Evolutionary conservation across 2,329 filamentous ascomycete genomes (phyloP).

Genomic region (Aureobasidium sp.): DNA sequence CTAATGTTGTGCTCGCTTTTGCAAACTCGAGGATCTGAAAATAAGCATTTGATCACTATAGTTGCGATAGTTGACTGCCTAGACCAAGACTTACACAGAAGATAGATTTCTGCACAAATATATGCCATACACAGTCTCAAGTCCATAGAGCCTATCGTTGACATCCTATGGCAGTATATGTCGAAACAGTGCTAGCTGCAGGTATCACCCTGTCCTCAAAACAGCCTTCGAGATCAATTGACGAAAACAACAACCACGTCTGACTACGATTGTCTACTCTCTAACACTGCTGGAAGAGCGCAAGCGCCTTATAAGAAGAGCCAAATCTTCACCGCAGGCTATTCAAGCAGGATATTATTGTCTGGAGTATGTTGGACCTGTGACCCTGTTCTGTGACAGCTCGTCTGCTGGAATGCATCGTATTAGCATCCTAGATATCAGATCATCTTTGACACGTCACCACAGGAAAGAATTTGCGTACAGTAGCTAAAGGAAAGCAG

Average conservation of each 20-base stretch:
- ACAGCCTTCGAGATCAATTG: rapidly evolving
- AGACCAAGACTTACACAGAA: not conserved
- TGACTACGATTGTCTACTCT: too few relatives aligned
- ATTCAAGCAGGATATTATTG: too few relatives aligned
- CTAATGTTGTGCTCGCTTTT: too few relatives aligned
- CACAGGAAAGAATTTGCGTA: too few relatives aligned
- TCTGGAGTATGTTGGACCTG: not conserved
- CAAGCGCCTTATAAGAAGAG: not conserved
- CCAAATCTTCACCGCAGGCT: too few relatives aligned
- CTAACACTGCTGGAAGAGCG: too few relatives aligned
- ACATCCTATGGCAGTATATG: not conserved
- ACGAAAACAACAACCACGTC: not conserved
- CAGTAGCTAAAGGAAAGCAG: too few relatives aligned
- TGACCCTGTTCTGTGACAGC: not conserved
- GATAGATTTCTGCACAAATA: not conserved
- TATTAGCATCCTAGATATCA: too few relatives aligned
- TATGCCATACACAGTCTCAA: too few relatives aligned
- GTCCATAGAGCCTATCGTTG: not conserved
- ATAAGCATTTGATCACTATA: not conserved
- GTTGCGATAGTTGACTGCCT: not conserved
- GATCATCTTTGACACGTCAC: too few relatives aligned
- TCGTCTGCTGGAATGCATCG: not conserved
- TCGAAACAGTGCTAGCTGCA: not conserved
- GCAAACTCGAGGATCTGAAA: not conserved
- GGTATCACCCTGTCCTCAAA: not conserved